Base-by-base conservation (phyloP, 768 basidiomycete species). In the Wakefieldia striispora region DNA sequence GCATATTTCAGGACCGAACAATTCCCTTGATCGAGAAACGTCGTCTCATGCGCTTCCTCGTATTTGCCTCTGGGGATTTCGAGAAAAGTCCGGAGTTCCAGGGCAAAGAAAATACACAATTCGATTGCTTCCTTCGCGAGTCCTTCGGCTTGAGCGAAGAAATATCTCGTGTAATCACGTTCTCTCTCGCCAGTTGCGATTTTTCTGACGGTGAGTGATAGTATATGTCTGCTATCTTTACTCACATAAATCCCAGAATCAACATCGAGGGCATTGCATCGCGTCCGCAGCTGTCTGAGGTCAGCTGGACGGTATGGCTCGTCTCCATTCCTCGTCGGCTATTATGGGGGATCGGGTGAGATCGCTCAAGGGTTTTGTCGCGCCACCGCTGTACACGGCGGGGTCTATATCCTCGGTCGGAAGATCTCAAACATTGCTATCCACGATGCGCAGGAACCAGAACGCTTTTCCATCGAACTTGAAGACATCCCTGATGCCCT, bases 281-380 rank as follows among this genome's bases (percentile, higher is more conserved):
- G 94, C 7, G 70, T 94, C 11, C 81, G 84, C 7, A 70, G 75
- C 20, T 93, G 89, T 63, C 74, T 97, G 13, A 83, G 76, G 41
- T 91, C 93, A 0, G 70, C 82, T 16, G 94, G 95, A 3, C 78
- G 91, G 26, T 97, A 97, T 61, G 95, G 95, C 66, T 78, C 68
- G n/a, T 83, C 83, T 0, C 83, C 94, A 2, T 97, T 93, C 71
- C 79, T 98, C 14, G 76, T 98, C n/a, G 92, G 92, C 0, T 92
- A 97, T 57, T 97, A 97, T 64, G 95, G 95, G 16, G 91, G 93
- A 17, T 76, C 86, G 0, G 95, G 95, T 5, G 95, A 97, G 61
- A 83, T 97, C 11, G 80, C 88, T 0, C 95, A 97, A 68, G 95
- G 94, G 2, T 98, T 89, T 60, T 86, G 82, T 62, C 90, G 94